Conservation (phyloP, 2,329 filamentous ascomycete species). For the Paecilomyces fulvus region DNA sequence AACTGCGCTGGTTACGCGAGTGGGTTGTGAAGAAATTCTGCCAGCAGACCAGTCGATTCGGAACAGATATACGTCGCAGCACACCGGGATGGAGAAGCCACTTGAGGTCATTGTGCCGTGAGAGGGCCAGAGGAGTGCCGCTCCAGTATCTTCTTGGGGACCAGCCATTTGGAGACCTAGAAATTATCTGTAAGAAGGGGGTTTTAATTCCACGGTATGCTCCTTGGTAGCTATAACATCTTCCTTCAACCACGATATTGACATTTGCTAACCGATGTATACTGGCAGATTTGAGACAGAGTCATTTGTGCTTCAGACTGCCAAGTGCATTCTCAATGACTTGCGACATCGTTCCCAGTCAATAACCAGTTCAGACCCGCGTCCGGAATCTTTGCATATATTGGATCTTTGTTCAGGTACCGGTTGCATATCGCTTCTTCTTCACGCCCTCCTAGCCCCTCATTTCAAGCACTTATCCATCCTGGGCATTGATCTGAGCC, state of each 20-base stretch:
- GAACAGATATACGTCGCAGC: not conserved
- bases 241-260: not conserved
- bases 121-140: conserved; percentile 57
- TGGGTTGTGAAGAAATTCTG: conserved; percentile 17
- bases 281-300: conserved; percentile 55
- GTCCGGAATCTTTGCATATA: conserved; percentile 44
- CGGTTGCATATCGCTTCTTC: conserved; percentile 76
- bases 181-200: conserved; percentile 65
- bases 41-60: not conserved
- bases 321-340: conserved; percentile 31
- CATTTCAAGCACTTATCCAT: conserved; percentile 40
- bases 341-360: not conserved
- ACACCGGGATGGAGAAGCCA: conserved; percentile 18
- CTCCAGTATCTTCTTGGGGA: conserved; percentile 84
- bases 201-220: conserved; percentile 71
- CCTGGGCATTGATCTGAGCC: conserved; percentile 67
- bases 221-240: not conserved
- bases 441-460: conserved; percentile 53
- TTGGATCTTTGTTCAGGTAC: conserved; percentile 86
- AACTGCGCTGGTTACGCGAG: conserved; percentile 40
- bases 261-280: not conserved
- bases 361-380: not conserved
- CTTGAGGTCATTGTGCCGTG: conserved; percentile 29
- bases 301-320: conserved; percentile 54
- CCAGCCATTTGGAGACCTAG: conserved; percentile 77